phyloP scores from a whole-genome alignment of 257 asterid genomes.

The Solanum gracilifrons region DNA sequence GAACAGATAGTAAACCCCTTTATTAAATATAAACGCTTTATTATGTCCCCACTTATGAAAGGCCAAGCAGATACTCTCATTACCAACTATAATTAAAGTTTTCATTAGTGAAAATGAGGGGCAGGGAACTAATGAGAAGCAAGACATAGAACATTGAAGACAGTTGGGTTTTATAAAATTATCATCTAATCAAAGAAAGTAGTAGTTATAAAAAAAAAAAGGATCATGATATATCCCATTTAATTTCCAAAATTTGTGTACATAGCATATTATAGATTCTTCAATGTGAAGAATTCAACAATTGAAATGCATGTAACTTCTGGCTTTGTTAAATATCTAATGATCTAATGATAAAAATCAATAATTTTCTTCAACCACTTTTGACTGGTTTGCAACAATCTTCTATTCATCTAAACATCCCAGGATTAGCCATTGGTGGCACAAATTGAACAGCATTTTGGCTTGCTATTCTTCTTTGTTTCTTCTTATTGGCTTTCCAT shows the following conservation, averaged over 20 bases:
- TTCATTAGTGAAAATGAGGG: too few relatives aligned
- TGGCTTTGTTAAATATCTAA: not conserved
- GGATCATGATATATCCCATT: not conserved
- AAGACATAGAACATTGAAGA: too few relatives aligned
- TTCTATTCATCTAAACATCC: conserved; percentile 2
- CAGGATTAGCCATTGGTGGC: not conserved
- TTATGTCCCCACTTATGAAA: too few relatives aligned
- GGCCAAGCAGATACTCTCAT: too few relatives aligned
- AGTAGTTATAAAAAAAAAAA: not conserved
- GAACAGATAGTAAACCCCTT: too few relatives aligned
- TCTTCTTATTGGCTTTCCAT: conserved; percentile 2
- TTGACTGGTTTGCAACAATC: not conserved
- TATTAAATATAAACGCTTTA: too few relatives aligned
- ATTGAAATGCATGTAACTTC: not conserved
- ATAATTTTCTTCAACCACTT: not conserved
- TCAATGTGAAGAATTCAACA: not conserved
- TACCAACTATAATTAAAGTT: too few relatives aligned
- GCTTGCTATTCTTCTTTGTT: conserved; percentile 1
- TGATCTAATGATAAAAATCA: not conserved
- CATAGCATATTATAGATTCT: not conserved
- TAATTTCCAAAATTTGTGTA: not conserved
- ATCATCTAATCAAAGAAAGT: not conserved
- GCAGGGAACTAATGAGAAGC: too few relatives aligned
- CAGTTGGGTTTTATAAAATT: not conserved
- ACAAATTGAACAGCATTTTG: not conserved